Evolutionary conservation across 805 yeast genomes (phyloP), one percentile per base, ranked within the genome.

Genomic region (Hagleromyces aurorensis): DNA sequence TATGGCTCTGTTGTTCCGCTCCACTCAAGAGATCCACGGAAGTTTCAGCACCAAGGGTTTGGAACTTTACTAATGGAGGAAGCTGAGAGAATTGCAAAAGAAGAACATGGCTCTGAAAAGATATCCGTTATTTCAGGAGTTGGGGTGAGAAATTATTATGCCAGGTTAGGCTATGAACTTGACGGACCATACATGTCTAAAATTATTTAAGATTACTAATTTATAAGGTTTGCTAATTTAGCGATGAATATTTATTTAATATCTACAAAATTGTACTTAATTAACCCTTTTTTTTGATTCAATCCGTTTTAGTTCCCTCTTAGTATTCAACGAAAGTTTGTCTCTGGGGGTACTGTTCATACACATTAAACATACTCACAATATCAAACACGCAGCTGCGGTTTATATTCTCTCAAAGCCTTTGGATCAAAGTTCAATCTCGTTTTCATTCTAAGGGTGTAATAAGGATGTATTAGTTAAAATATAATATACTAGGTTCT

Each of bases 131-230:
- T 91, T 44, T 78, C 93, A 19, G 98, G 98, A 43, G 96, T 91
- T 22, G 98, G 98, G 43, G 98, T 91, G 21, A 72, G 98, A 54
- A 91, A 89, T 55, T 91, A 91, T 61, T 91, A 91, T 49, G 89
- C 85, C 11, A 80, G 84, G 48, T 66, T 91, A 38, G 98, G 98
- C 4, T 91, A 91, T 59, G 72, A 69, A 41, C 65, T 91, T 38
- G 98, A 91, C 50, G 98, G 98, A 3, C 97, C 97, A 10, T 91
- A 70, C 59, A 91, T 91, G 98, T 87, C 97, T n/a, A 91, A 81
- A 41, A 38, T 31, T 29, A 43, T 61, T 16, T 48, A 38, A 41
- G 20, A 4, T 17, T 16, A 25, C 7, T n/a, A 10, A 19, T 19
- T 27, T 9, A 20, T 10, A 12, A 13, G 13, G n/a, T 6, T 17